Evolutionary conservation across 139 green algal genomes (phyloP), one percentile per base, ranked within the genome.

Genomic region (Monoraphidium neglectum): DNA sequence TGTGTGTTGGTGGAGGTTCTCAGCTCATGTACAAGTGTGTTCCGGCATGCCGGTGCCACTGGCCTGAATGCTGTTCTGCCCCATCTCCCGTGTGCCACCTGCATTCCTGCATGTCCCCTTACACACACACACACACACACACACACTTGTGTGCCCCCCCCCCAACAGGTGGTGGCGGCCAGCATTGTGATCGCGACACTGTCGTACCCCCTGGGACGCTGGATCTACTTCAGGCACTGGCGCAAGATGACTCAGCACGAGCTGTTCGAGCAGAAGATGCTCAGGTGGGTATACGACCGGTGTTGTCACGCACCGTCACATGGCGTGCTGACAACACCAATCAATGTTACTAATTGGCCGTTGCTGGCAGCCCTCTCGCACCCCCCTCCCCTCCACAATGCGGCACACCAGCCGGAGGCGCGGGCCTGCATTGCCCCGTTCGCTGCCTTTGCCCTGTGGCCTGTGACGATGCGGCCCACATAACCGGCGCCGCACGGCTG

Each of bases 201-300:
- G 38, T 76, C 47, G 0, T 78, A 56, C 70, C 66, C 80, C 2
- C 3, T 74, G 38, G 51, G 51, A 1, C 63, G 71, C 18, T 63
- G 37, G n/a, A 70, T 75, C 28, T 84, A 77, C 82, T 62, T 26
- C 1, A n/a, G 60, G 26, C 47, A 70, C 23, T 84, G 77, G 77
- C 33, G 67, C 6, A 75, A 53, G 24, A 66, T 70, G 40, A 68
- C 51, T n/a, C 37, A 78, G 59, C 71, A 76, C 32, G 70, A 87
- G 53, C 78, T 82, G 1, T 72, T 61, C 26, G 71, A 84, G 37
- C 66, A 81, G 67, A 81, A 76, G 66, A 70, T 76, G 75, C 75
- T 81, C 47, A 74, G 77, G 77, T 83, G 49, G 2, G 69, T 36
- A n/a, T n/a, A n/a, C n/a, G n/a, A n/a, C n/a, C n/a, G n/a, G n/a